A percentile compares a stretch with the other conserved stretches of the same genome.
Conservation (phyloP, 2,329 filamentous ascomycete species). For the Pseudocercospora macadamiae region DNA sequence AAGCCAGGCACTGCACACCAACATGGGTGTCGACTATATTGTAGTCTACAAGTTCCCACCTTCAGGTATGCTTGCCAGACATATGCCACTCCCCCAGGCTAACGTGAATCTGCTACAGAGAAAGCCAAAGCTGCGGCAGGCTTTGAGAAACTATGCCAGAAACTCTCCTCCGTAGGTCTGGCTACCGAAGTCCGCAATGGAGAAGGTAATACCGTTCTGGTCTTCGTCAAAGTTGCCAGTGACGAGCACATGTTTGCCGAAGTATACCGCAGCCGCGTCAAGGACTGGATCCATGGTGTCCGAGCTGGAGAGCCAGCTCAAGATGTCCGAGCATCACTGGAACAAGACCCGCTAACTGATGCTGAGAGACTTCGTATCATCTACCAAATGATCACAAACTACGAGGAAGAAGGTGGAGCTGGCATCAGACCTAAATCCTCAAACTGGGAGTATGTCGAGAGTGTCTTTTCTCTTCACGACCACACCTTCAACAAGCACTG, state of each 20-base stretch:
- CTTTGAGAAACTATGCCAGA: conserved; percentile 77
- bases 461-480: conserved; percentile 54
- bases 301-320: conserved; percentile 74
- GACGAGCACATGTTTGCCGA: conserved; percentile 74
- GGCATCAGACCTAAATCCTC: conserved; percentile 55
- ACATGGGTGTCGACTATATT: conserved; percentile 83
- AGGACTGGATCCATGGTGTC: conserved; percentile 92
- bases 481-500: conserved; percentile 56
- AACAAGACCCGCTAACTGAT: conserved; percentile 77
- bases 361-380: conserved; percentile 86
- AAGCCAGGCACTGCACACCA: conserved; percentile 47
- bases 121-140: conserved; percentile 69
- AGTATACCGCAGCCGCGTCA: conserved; percentile 77
- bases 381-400: conserved; percentile 70
- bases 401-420: conserved; percentile 51
- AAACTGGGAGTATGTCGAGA: conserved; percentile 55
- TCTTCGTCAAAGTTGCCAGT: conserved; percentile 82
- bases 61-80: conserved; percentile 56
- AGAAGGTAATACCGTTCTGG: conserved; percentile 71
- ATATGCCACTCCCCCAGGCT: neutral
- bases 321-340: conserved; percentile 69
- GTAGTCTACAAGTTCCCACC: conserved; percentile 75
- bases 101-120: conserved; percentile 52
- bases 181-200: conserved; percentile 85
- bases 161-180: conserved; percentile 77